phyloP scores from a whole-genome alignment of 2,329 filamentous ascomycete species.

The Aureobasidium uvarum region DNA sequence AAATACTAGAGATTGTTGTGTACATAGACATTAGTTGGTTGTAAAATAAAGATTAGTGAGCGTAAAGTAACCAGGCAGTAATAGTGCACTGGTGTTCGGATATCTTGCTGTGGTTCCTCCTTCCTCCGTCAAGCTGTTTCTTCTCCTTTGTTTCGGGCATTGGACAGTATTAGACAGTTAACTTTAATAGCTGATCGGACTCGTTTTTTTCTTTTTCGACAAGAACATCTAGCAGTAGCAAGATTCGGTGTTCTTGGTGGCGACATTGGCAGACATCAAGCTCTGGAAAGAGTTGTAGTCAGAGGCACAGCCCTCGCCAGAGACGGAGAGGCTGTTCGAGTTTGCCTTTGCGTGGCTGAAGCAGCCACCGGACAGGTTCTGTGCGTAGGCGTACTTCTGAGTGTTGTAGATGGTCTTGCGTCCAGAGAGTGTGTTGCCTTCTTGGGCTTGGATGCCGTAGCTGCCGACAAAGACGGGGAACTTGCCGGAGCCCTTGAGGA shows the following conservation, averaged over 20 bases:
- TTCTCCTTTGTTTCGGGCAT: background rate
- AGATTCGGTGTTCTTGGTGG: slow-evolving; percentile 15
- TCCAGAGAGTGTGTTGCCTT: slow-evolving; percentile 38
- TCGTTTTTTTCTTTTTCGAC: background rate
- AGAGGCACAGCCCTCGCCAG: slow-evolving; percentile 11
- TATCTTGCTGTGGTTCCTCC: background rate
- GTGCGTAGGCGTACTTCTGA: slow-evolving; percentile 38
- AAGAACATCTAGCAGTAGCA: slow-evolving; percentile 17
- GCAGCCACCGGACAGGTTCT: slow-evolving; percentile 37
- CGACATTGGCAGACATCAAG: slow-evolving; percentile 16
- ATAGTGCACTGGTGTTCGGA: background rate
- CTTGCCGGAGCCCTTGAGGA: slow-evolving; percentile 32
- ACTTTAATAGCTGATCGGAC: background rate
- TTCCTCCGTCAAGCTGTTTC: too few relatives aligned
- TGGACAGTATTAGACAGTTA: slow-evolving; percentile 5
- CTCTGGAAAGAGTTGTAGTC: slow-evolving; percentile 22
- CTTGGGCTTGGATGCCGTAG: slow-evolving; percentile 38
- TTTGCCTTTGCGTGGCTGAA: slow-evolving; percentile 31
- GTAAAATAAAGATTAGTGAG: slow-evolving; percentile 9
- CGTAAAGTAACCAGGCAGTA: slow-evolving; percentile 12
- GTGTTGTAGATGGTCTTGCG: slow-evolving; percentile 38
- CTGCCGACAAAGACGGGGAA: slow-evolving; percentile 42
- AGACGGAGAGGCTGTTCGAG: background rate
- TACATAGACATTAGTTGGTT: slow-evolving; percentile 22
- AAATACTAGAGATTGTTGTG: slow-evolving; percentile 18